These are phyloP conservation scores for Urostyla sp. DNA, from an alignment of 73 alveolate species.

Conservation along the genomic window DNA sequence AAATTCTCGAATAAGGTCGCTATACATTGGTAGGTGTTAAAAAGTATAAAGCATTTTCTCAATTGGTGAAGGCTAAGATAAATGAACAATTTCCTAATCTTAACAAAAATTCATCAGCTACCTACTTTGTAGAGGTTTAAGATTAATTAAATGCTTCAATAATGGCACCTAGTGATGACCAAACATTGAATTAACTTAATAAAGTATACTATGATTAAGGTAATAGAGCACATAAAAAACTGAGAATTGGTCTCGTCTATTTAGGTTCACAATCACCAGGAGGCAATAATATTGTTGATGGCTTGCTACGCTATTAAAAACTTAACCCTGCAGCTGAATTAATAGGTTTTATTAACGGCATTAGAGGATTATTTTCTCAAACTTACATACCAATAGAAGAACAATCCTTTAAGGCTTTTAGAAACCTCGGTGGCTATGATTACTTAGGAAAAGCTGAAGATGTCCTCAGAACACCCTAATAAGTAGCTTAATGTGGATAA, in stretches of 20 bases:
- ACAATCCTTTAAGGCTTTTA: conserved; percentile 66
- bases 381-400: conserved; percentile 57
- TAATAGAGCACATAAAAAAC: background rate
- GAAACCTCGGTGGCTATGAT: conserved; percentile 82
- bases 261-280: conserved; percentile 82
- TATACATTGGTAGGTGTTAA: conserved; percentile 5
- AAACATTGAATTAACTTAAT: background rate
- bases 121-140: conserved; percentile 17
- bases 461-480: conserved; percentile 58
- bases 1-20: background rate
- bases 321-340: conserved; percentile 5
- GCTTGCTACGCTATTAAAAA: conserved; percentile 63
- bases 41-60: conserved; percentile 9
- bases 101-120: background rate
- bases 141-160: background rate
- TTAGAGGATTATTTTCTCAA: conserved; percentile 69
- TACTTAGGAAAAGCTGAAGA: conserved; percentile 78
- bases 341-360: conserved; percentile 78
- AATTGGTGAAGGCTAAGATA: conserved; percentile 33
- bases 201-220: background rate
- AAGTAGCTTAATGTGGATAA: conserved; percentile 26
- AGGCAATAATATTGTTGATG: conserved; percentile 78
- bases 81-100: conserved; percentile 25
- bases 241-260: conserved; percentile 77
- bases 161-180: background rate